These are phyloP conservation scores for Clonostachys rosea DNA, from an alignment of 2,329 filamentous ascomycete species.

Conservation along the genomic window DNA sequence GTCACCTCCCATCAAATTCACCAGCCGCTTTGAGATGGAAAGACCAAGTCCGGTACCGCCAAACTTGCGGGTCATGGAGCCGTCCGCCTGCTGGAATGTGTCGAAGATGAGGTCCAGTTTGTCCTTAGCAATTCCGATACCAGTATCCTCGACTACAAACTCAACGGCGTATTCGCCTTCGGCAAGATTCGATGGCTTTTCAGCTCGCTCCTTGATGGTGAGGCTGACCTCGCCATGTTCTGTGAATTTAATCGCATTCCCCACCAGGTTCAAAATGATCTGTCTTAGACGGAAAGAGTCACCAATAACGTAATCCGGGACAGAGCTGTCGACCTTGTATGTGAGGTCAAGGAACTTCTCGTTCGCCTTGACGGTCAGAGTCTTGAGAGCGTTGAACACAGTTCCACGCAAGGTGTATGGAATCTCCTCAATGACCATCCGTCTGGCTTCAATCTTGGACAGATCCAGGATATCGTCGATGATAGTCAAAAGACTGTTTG, in stretches of 20 bases:
- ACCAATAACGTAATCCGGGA: constrained; percentile 92
- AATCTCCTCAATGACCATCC: constrained; percentile 98
- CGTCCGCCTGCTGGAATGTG: constrained; percentile 97
- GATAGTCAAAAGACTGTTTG: constrained; percentile 93
- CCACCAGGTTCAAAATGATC: constrained; percentile 94
- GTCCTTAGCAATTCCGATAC: constrained; percentile 92
- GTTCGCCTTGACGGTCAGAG: constrained; percentile 93
- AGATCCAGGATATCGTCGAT: constrained; percentile 81
- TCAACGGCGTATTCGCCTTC: constrained; percentile 86
- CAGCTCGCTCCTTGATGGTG: constrained; percentile 69
- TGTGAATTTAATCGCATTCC: constrained; percentile 98
- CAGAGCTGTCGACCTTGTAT: constrained; percentile 88
- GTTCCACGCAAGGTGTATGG: constrained; percentile 91
- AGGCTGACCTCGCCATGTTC: constrained; percentile 95
- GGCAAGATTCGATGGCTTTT: constrained; percentile 54
- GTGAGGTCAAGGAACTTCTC: constrained; percentile 91
- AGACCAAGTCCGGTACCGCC: constrained; percentile 90
- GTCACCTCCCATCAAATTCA: constrained; percentile 93
- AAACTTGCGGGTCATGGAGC: constrained; percentile 93
- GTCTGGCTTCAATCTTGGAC: constrained; percentile 85
- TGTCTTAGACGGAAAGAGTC: constrained; percentile 95
- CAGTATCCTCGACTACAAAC: constrained; percentile 92
- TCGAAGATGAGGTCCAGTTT: constrained; percentile 98
- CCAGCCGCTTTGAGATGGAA: constrained; percentile 91
- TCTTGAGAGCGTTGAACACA: constrained; percentile 96